Base-by-base conservation (phyloP, 225 moss, liverwort and hornwort genomes). In the Rhytidiadelphus loreus region DNA sequence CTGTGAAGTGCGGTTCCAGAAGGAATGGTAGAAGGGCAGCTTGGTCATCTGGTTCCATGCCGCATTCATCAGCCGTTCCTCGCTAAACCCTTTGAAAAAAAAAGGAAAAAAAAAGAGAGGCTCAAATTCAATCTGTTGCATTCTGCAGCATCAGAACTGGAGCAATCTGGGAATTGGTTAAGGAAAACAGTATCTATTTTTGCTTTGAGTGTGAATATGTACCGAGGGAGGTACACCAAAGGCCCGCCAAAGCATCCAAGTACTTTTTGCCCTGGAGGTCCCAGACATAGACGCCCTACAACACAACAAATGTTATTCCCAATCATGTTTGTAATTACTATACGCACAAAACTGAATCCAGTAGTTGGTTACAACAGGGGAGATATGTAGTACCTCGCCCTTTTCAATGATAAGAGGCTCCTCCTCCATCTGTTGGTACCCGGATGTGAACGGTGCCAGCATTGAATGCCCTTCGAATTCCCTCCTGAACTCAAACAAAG, bases 361-460 rank as follows among this genome's bases (percentile, higher is more conserved):
- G 25, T 57, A 20, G 17, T 65, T 73, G 24, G n/a, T 30, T 57
- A 39, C 6, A 20, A 65, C 69, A 60, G 62, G 62, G 56, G 41
- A 41, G 11, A 30, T 41, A 41, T 13, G 33, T 35, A 57, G 69
- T 90, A 98, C 98, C 96, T 97, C 93, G 73, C 97, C 94, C 86
- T 89, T 96, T 26, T 90, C 88, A 58, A 98, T 95, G 59, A 96
- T 90, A 83, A 98, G 88, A 81, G 97, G 95, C 81, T 88, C 90
- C 37, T 74, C 61, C 82, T 91, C 90, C 70, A 81, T 90, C 81
- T 95, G 95, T 60, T 95, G 93, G 88, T n/a, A 55, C 22, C 95
- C 97, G 16, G 98, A 93, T 37, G 98, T 96, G 76, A 98, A 98
- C n/a, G 98, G 98, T n/a, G 98, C 97, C 64, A 98, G 89, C 97